phyloP scores from a whole-genome alignment of 352 stramenopile species.

The Phytophthora cryptogea region DNA sequence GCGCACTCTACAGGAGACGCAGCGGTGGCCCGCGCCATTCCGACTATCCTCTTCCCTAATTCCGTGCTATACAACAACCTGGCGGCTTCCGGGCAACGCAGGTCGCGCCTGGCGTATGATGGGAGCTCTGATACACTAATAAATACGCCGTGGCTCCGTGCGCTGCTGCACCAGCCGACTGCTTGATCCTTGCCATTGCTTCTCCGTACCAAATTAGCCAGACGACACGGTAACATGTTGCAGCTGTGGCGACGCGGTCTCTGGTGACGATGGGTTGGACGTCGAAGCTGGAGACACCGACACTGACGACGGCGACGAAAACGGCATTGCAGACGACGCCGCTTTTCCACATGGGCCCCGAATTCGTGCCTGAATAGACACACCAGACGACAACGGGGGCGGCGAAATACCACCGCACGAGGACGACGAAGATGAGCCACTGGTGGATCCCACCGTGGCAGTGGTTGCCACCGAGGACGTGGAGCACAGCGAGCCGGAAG shows the following conservation, averaged over 20 bases:
- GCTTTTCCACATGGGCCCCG: conserved; percentile 55
- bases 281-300: conserved; percentile 41
- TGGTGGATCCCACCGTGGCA: conserved; percentile 30
- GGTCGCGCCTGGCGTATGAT: conserved; percentile 33
- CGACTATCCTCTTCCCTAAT: conserved; percentile 17
- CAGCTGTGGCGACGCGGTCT: conserved; percentile 52
- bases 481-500: conserved; percentile 30
- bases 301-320: conserved; percentile 41
- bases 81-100: conserved; percentile 29
- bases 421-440: conserved; percentile 38
- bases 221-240: conserved; percentile 77
- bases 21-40: conserved; percentile 9
- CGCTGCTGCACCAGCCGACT: conserved; percentile 27
- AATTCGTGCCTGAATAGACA: conserved; percentile 36
- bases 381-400: conserved; percentile 21
- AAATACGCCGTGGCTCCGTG: conserved; percentile 49
- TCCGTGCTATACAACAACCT: conserved; percentile 35
- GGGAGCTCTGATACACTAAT: conserved; percentile 48
- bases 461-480: conserved; percentile 30
- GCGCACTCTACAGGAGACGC: conserved; percentile 34
- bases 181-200: conserved; percentile 18
- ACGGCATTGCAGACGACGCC: conserved; percentile 45
- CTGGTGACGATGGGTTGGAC: conserved; percentile 49
- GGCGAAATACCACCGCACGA: conserved; percentile 26
- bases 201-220: conserved; percentile 37